Conservation (phyloP, 1,139 yeast genomes). For the Candida dubliniensis region DNA sequence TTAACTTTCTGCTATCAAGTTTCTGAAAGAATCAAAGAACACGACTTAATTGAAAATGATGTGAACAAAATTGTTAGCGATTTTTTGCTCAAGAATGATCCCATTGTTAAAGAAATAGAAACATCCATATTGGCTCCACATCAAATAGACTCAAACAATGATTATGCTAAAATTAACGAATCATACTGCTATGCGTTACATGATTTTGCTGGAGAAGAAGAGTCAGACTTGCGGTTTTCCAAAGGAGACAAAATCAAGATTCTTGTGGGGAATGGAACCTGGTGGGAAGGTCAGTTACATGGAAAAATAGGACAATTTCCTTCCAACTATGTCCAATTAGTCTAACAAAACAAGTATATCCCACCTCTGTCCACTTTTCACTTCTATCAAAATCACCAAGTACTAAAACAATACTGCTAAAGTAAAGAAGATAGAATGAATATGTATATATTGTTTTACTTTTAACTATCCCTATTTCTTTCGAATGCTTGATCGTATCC, state of each 20-base stretch:
- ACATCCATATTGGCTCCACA: conserved; percentile 21
- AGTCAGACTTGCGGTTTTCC: conserved; percentile 50
- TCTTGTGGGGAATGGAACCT: conserved; percentile 41
- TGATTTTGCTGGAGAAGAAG: conserved; percentile 28
- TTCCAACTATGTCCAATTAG: conserved; percentile 44
- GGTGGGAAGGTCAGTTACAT: conserved; percentile 63
- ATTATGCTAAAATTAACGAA: conserved; percentile 1
- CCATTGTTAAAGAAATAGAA: conserved; percentile 20
- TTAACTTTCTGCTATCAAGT: conserved; percentile 30
- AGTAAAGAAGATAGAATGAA: too few relatives aligned
- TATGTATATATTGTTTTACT: not conserved
- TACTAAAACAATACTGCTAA: too few relatives aligned
- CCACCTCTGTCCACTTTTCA: too few relatives aligned
- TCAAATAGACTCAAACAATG: not conserved
- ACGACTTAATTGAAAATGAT: conserved; percentile 4
- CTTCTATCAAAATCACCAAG: too few relatives aligned
- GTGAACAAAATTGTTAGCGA: conserved; percentile 10
- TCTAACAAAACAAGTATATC: not conserved
- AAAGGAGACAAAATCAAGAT: conserved; percentile 50
- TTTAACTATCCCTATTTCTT: not conserved
- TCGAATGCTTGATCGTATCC: conserved; percentile 21
- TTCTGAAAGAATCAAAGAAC: conserved; percentile 19
- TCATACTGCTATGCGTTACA: conserved; percentile 34
- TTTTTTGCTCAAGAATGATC: conserved; percentile 14
- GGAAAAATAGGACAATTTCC: conserved; percentile 58